These are phyloP conservation scores for Quercus berberidifolia DNA, from an alignment of 306 rosid species.

Conservation along the genomic window DNA sequence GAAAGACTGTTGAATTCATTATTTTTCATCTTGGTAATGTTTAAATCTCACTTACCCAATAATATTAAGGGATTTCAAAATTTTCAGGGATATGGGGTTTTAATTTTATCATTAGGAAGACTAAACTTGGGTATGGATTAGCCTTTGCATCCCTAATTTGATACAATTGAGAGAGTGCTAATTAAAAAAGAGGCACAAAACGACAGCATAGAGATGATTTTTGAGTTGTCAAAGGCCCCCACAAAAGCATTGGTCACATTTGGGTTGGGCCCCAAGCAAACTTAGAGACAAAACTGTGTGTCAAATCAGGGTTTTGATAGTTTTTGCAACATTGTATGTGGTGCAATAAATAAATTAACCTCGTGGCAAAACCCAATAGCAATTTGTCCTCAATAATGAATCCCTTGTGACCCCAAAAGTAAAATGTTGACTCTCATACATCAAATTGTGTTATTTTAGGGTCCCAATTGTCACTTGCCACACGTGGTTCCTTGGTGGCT, in stretches of 20 bases:
- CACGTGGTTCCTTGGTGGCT: slow-evolving; percentile 31
- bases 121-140: background rate
- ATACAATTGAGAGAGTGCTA: background rate
- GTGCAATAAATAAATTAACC: slow-evolving; percentile 6
- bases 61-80: too few relatives aligned
- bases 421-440: slow-evolving; percentile 15
- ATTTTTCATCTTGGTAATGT: too few relatives aligned
- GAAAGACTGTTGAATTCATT: too few relatives aligned
- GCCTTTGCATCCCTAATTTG: background rate
- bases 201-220: slow-evolving; percentile 43
- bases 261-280: slow-evolving; percentile 36
- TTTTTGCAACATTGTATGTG: background rate
- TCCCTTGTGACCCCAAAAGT: slow-evolving; percentile 12
- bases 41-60: too few relatives aligned
- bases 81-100: background rate
- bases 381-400: background rate
- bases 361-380: slow-evolving; percentile 29
- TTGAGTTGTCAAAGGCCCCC: slow-evolving; percentile 58
- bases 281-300: slow-evolving; percentile 38
- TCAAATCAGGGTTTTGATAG: slow-evolving; percentile 24
- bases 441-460: background rate
- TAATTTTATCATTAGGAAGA: background rate
- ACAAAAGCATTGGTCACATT: slow-evolving; percentile 31
- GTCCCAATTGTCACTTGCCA: slow-evolving; percentile 9
- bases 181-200: slow-evolving; percentile 14